Base-by-base conservation (phyloP, 1,284 basidiomycete genomes). In the Marasmius tenuissimus region DNA sequence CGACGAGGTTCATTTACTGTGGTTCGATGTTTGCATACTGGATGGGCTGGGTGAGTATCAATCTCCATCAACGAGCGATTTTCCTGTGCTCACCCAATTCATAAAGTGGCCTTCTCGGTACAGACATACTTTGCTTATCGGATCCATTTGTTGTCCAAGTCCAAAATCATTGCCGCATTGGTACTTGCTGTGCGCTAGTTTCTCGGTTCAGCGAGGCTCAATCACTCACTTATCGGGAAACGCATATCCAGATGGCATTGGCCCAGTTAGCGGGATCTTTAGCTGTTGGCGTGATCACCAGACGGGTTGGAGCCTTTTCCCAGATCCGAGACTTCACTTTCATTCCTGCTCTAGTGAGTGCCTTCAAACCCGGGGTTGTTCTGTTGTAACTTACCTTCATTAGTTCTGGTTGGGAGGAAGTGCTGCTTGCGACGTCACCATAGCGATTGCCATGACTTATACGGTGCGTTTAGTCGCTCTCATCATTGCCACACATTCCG, bases 341-440 rank as follows among this genome's bases (percentile, higher is more conserved):
- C 20, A n/a, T 47, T 47, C 45, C 45, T n/a, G 45, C 45, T 2
- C 33, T 54, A 35, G 35, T 37, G 16, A 34, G 33, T 37, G 12
- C 33, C 34, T 2, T 52, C 50, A 27, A 52, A 33, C 18, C 48
- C 14, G 11, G 48, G 20, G 10, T 50, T 50, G 11, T 18, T 50
- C 10, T 3, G 48, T 50, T 22, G 11, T 22, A 50, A 50, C 20
- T 3, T 50, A 27, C 48, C 20, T 11, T 12, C 20, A 11, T 16
- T 52, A 70, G 69, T 56, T 68, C 20, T 70, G 69, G 69, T 67
- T 66, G 62, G 67, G 67, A 50, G 68, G 65, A 20, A 65, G 67
- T 35, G 69, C 66, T 11, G 35, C 66, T 14, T 66, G 68, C 37
- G 70, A 70, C 56, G 63, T 71, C 10, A 59, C 58, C 2, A 71